Percentiles rank a stretch among this genome's conserved stretches.
These are phyloP conservation scores for Podospora appendiculata DNA, from an alignment of 495 filamentous ascomycete genomes.

Conservation along the genomic window DNA sequence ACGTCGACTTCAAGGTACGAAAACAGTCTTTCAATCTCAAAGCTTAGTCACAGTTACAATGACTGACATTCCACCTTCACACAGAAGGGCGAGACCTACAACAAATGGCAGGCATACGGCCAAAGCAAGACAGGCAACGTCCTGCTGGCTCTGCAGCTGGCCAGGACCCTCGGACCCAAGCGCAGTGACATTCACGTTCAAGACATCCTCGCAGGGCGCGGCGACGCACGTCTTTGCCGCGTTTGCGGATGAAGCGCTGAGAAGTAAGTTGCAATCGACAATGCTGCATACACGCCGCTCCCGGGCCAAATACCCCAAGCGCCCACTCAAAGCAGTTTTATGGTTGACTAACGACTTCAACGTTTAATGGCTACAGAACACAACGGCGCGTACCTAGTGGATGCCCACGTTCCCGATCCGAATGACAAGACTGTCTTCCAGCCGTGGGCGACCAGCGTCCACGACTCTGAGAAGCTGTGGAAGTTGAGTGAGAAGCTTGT, in stretches of 20 bases:
- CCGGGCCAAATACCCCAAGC: too few relatives aligned
- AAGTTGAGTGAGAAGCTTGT: conserved; percentile 42
- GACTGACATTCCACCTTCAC: too few relatives aligned
- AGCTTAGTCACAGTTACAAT: too few relatives aligned
- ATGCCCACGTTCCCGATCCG: conserved; percentile 31
- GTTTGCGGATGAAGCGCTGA: conserved; percentile 29
- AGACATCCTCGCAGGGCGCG: conserved; percentile 29
- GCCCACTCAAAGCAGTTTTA: neutral
- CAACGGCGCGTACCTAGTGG: conserved; percentile 34
- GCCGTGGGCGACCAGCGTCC: conserved; percentile 26
- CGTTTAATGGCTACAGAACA: conserved; percentile 6
- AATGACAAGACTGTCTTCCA: conserved; percentile 20
- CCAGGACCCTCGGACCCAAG: conserved; percentile 27
- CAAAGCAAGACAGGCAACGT: conserved; percentile 49
- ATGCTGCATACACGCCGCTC: too few relatives aligned
- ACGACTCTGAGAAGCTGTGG: conserved; percentile 41
- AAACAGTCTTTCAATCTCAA: too few relatives aligned
- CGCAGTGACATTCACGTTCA: conserved; percentile 17
- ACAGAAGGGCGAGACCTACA: conserved; percentile 40
- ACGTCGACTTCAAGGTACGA: conserved; percentile 35
- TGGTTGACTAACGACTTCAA: neutral
- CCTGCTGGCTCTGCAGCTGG: conserved; percentile 37
- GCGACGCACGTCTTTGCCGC: conserved; percentile 41
- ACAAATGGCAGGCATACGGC: conserved; percentile 39
- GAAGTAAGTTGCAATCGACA: conserved; percentile 13